These are phyloP conservation scores for Mycena metata DNA, from an alignment of 768 basidiomycete genomes.

Conservation along the genomic window DNA sequence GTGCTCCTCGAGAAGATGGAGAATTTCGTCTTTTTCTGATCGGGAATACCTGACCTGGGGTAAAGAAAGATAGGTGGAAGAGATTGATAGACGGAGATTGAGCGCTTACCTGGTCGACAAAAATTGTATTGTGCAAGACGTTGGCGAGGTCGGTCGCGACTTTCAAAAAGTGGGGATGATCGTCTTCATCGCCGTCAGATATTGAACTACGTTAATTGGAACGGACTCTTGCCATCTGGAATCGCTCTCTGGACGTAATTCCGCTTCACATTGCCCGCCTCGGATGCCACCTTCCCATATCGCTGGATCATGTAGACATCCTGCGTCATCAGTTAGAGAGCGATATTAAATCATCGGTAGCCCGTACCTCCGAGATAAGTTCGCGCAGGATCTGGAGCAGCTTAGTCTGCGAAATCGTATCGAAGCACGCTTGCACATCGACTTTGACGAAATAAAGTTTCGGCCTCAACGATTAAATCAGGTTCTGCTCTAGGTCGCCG, in stretches of 20 bases:
- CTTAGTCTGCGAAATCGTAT: constrained; percentile 92
- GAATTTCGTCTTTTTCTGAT: constrained; percentile 68
- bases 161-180: constrained; percentile 79
- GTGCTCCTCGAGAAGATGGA: constrained; percentile 88
- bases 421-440: constrained; percentile 96
- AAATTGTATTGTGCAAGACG: constrained; percentile 79
- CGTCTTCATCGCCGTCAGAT: constrained; percentile 60
- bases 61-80: background rate
- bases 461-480: constrained; percentile 63
- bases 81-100: background rate
- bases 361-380: constrained; percentile 77
- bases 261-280: constrained; percentile 69
- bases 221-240: constrained; percentile 66
- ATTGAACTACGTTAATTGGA: background rate
- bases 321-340: constrained; percentile 52
- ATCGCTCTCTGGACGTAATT: constrained; percentile 71
- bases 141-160: constrained; percentile 78
- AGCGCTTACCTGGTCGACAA: constrained; percentile 83
- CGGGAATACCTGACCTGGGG: constrained; percentile 66
- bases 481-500: constrained; percentile 1
- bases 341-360: background rate
- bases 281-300: constrained; percentile 75
- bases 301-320: constrained; percentile 80
- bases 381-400: constrained; percentile 81
- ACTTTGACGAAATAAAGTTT: constrained; percentile 96